A percentile compares a stretch with the other conserved stretches of the same genome.
These are phyloP conservation scores for Leptographium procerum DNA, from an alignment of 2,329 filamentous ascomycete species.

Conservation along the genomic window DNA sequence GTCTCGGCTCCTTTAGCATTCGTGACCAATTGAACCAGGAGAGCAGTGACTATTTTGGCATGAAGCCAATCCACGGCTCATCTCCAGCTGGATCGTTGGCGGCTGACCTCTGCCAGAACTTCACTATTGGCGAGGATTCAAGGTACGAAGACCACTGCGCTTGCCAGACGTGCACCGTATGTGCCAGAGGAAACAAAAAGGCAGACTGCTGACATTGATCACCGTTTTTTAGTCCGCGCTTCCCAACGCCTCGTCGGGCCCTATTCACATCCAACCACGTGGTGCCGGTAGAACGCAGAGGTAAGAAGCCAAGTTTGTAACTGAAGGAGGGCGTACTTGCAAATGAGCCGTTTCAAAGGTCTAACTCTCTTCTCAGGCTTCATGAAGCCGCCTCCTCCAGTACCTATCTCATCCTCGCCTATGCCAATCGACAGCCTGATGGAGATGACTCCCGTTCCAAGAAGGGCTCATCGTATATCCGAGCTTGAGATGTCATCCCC, in stretches of 20 bases:
- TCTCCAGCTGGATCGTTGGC: constrained; percentile 86
- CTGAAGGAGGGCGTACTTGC: background rate
- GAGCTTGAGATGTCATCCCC: constrained; percentile 55
- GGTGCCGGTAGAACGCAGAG: constrained; percentile 42
- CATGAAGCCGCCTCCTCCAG: constrained; percentile 73
- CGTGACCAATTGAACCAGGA: constrained; percentile 54
- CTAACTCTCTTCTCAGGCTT: constrained; percentile 38
- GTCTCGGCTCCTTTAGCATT: constrained; percentile 55
- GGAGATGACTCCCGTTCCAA: constrained; percentile 88
- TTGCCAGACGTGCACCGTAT: no score
- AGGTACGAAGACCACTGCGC: constrained; percentile 53
- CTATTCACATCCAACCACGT: constrained; percentile 68
- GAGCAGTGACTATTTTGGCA: constrained; percentile 58
- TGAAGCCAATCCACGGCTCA: constrained; percentile 68
- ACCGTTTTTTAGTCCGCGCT: constrained; percentile 50
- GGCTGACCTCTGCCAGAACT: constrained; percentile 92
- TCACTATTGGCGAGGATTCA: constrained; percentile 72
- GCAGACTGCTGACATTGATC: background rate
- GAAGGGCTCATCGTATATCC: constrained; percentile 62
- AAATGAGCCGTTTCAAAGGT: background rate
- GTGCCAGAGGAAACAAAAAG: background rate
- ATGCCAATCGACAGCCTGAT: constrained; percentile 62
- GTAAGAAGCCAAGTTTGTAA: constrained; percentile 31
- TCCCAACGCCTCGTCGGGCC: constrained; percentile 72
- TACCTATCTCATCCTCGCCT: constrained; percentile 67